phyloP scores from a whole-genome alignment of 352 stramenopile species.

The Pythium monospermum region DNA sequence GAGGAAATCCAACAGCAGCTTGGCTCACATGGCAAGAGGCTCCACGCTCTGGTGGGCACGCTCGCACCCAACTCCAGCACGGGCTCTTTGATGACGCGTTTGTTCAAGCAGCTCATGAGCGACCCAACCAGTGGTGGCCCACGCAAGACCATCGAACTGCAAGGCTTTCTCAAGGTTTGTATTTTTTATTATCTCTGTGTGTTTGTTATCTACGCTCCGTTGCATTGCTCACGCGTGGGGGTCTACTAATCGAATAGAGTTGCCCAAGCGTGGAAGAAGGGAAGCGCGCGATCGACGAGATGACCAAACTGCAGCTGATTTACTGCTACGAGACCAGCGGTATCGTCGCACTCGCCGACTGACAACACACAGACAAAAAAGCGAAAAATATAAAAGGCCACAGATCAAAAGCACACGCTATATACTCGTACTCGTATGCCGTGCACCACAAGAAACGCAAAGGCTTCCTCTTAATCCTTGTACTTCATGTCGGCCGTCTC shows the following conservation, averaged over 20 bases:
- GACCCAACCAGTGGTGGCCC: constrained; percentile 19
- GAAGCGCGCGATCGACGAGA: constrained; percentile 58
- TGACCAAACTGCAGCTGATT: constrained; percentile 78
- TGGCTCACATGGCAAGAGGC: constrained; percentile 40
- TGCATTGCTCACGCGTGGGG: constrained; percentile 18
- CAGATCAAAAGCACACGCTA: too few relatives aligned
- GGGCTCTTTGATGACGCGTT: constrained; percentile 66
- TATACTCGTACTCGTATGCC: too few relatives aligned
- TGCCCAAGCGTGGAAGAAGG: constrained; percentile 72
- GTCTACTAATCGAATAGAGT: constrained; percentile 32
- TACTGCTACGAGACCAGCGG: constrained; percentile 79
- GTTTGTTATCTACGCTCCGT: constrained; percentile 19
- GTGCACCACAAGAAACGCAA: neutral
- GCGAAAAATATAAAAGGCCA: too few relatives aligned
- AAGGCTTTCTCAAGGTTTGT: constrained; percentile 60
- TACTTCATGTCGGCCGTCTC: constrained; percentile 91
- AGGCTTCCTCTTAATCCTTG: too few relatives aligned
- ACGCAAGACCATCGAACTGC: constrained; percentile 60
- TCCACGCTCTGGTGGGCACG: constrained; percentile 62
- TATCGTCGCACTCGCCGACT: constrained; percentile 68
- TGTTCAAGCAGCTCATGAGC: constrained; percentile 55
- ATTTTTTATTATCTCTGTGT: neutral
- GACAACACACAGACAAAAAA: constrained; percentile 3
- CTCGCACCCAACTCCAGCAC: constrained; percentile 52
- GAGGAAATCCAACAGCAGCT: constrained; percentile 55